phyloP scores from a whole-genome alignment of 805 yeast species.

The Millerozyma miso region DNA sequence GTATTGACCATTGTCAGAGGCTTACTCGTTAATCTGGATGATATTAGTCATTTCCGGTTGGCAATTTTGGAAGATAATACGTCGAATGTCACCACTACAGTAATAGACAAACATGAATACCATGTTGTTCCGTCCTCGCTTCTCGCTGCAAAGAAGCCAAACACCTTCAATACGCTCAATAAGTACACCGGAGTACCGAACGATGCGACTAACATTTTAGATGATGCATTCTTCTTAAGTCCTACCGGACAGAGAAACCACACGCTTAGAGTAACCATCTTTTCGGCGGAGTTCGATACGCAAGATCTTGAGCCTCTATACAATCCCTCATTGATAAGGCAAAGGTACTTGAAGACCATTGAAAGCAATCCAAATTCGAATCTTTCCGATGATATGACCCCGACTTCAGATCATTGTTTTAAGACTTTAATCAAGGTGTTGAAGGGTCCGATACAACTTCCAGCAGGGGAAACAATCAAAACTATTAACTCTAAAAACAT shows the following conservation, averaged over 20 bases:
- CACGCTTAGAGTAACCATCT: conserved; percentile 49
- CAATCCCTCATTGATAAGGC: conserved; percentile 45
- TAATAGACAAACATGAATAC: conserved; percentile 32
- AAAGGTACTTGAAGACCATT: conserved; percentile 43
- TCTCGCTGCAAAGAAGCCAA: conserved; percentile 3
- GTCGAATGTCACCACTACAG: conserved; percentile 13
- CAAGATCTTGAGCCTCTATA: conserved; percentile 45
- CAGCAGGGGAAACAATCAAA: conserved; percentile 43
- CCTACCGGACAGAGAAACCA: conserved; percentile 21
- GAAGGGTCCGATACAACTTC: conserved; percentile 57
- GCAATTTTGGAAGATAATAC: conserved; percentile 20
- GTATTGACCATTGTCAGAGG: conserved; percentile 28
- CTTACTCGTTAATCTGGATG: conserved; percentile 18
- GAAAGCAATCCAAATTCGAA: conserved; percentile 20
- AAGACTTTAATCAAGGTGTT: conserved; percentile 59
- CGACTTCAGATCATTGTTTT: conserved; percentile 57
- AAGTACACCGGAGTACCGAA: conserved; percentile 1
- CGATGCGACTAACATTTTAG: conserved; percentile 15
- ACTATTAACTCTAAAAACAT: conserved; percentile 53
- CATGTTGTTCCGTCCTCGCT: conserved; percentile 16
- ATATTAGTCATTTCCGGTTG: conserved; percentile 28
- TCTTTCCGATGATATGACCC: conserved; percentile 32
- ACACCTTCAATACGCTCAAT: neutral
- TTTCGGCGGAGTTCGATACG: conserved; percentile 44
- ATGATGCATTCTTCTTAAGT: conserved; percentile 32